Percentiles rank a stretch among this genome's conserved stretches.
phyloP scores from a whole-genome alignment of 2,329 filamentous ascomycete genomes.

The Phialophora macrospora region DNA sequence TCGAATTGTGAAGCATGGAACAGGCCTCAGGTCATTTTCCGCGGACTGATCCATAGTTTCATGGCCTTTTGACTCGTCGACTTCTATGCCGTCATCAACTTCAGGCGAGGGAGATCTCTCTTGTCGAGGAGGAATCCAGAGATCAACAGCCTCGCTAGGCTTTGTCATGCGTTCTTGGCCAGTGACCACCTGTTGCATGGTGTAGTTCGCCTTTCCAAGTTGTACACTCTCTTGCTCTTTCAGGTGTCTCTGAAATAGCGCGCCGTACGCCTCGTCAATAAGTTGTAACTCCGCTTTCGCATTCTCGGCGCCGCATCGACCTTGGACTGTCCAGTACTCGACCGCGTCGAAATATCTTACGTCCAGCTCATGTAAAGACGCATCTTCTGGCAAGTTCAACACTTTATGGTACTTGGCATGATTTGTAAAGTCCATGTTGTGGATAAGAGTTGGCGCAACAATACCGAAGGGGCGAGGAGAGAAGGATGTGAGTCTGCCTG shows the following conservation, averaged over 20 bases:
- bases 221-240: background rate
- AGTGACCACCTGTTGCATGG: slow-evolving; percentile 21
- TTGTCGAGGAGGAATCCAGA: slow-evolving; percentile 20
- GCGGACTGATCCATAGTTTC: background rate
- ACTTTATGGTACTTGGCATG: slow-evolving; percentile 1
- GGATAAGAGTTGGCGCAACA: background rate
- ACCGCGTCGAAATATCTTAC: slow-evolving; percentile 27
- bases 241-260: slow-evolving; percentile 20
- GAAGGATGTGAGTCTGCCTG: background rate
- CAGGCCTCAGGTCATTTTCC: background rate
- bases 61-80: background rate
- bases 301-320: background rate
- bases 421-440: slow-evolving; percentile 11
- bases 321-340: slow-evolving; percentile 19
- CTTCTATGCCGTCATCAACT: slow-evolving; percentile 1
- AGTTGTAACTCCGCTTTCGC: slow-evolving; percentile 11
- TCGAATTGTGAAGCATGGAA: slow-evolving; percentile 22
- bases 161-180: slow-evolving; percentile 27
- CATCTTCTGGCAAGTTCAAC: slow-evolving; percentile 16
- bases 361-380: slow-evolving; percentile 28
- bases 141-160: slow-evolving; percentile 11
- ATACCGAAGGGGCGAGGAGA: background rate
- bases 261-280: slow-evolving; percentile 28
- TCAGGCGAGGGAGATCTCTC: slow-evolving; percentile 9
- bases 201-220: slow-evolving; percentile 2